Evolutionary conservation across 2,329 filamentous ascomycete species (phyloP).

Genomic region (Curvularia sp.): DNA sequence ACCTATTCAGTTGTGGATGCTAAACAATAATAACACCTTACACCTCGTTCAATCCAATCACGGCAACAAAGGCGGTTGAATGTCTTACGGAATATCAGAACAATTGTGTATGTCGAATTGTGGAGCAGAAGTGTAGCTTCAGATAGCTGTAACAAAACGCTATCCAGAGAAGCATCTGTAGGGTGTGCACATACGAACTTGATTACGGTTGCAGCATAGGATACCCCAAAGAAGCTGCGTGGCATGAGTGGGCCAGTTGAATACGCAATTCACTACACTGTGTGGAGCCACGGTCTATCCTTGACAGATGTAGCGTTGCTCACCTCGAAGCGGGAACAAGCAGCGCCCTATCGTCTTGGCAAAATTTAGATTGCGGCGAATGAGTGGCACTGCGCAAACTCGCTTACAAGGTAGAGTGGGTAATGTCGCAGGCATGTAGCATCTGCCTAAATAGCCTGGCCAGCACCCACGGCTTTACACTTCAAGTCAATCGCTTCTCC

Average conservation of each 20-base stretch:
- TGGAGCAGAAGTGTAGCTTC: background rate
- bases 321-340: slow-evolving; percentile 1
- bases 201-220: background rate
- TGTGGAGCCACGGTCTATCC: background rate
- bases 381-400: background rate
- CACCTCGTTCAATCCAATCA: no score
- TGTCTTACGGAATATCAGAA: background rate
- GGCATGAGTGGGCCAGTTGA: background rate
- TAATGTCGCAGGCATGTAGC: background rate
- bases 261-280: background rate
- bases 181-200: background rate
- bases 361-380: background rate
- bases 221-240: background rate
- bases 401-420: background rate
- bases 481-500: no score
- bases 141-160: background rate
- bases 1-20: no score
- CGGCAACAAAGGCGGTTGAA: background rate
- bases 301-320: background rate
- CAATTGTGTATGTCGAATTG: background rate
- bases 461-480: background rate
- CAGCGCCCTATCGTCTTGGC: slow-evolving; percentile 3
- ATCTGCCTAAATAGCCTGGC: background rate
- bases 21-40: no score
- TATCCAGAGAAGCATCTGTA: background rate